A percentile compares a stretch with the other conserved stretches of the same genome.
Conservation (phyloP, 225 moss, liverwort and hornwort genomes). For the Antitrichia curtipendula region DNA sequence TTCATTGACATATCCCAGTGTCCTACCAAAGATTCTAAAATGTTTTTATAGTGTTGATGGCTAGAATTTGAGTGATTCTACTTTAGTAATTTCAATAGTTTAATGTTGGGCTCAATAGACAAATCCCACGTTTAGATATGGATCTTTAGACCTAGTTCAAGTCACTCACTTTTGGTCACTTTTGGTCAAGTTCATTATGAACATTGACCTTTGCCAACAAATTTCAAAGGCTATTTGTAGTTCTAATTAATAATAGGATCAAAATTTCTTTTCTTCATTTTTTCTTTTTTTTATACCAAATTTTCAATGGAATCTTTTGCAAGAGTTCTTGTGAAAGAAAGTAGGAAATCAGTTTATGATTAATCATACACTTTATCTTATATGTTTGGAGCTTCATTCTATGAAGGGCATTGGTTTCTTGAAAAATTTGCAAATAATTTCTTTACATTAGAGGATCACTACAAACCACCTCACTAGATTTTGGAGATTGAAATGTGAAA, state of each 20-base stretch:
- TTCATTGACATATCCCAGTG: not conserved
- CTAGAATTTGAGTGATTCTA: not conserved
- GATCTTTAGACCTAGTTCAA: not conserved
- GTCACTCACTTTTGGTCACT: too few relatives aligned
- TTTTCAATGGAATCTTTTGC: not conserved
- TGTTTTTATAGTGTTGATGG: not conserved
- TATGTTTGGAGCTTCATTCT: not conserved
- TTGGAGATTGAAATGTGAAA: not conserved
- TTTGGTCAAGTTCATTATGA: not conserved
- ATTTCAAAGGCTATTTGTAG: not conserved
- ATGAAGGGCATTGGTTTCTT: not conserved
- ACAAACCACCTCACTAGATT: not conserved
- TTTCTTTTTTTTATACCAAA: not conserved
- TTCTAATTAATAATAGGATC: not conserved
- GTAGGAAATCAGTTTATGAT: not conserved
- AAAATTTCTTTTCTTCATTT: not conserved
- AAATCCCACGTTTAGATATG: rapidly evolving
- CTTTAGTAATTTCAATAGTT: not conserved
- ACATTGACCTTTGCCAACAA: not conserved
- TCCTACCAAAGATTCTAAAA: not conserved
- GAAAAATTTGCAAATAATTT: not conserved
- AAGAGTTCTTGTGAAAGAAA: not conserved
- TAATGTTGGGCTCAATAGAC: not conserved
- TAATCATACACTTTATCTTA: not conserved
- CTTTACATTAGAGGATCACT: too few relatives aligned